Conservation (phyloP, 108 stramenopile species). For the Cyclotella atomus region DNA sequence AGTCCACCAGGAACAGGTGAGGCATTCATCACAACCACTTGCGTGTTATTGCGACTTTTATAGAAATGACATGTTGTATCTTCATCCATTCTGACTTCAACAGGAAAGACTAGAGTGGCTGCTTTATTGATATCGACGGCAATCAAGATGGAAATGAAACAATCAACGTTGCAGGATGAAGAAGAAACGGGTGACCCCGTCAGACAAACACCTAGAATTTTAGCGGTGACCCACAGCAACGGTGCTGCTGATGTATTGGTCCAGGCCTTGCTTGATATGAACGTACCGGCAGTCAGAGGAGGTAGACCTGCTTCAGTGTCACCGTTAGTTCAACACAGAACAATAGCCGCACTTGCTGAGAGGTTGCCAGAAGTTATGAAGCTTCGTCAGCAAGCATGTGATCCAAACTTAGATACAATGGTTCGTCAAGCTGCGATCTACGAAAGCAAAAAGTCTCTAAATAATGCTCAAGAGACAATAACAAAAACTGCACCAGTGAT, state of each 20-base stretch:
- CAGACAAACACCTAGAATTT: slow-evolving; percentile 39
- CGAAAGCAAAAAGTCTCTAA: slow-evolving; percentile 42
- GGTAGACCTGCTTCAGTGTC: slow-evolving; percentile 72
- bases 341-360: slow-evolving; percentile 65
- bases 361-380: slow-evolving; percentile 53
- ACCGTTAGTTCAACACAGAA: slow-evolving; percentile 60
- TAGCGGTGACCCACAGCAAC: slow-evolving; percentile 75
- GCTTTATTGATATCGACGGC: slow-evolving; percentile 62
- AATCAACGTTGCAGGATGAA: background rate
- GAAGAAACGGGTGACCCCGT: background rate
- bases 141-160: slow-evolving; percentile 38
- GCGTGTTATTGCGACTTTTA: too few relatives aligned
- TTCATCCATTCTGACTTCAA: background rate
- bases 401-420: slow-evolving; percentile 22
- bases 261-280: slow-evolving; percentile 59
- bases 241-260: slow-evolving; percentile 80
- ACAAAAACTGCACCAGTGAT: slow-evolving; percentile 60
- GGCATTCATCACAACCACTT: too few relatives aligned
- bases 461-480: slow-evolving; percentile 48
- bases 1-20: too few relatives aligned
- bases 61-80: slow-evolving; percentile 64
- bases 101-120: slow-evolving; percentile 56
- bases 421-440: slow-evolving; percentile 26
- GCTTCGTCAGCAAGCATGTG: slow-evolving; percentile 36
- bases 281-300: slow-evolving; percentile 71